Base-by-base conservation (phyloP, 164 flowering plant genomes). In the Hamamelis virginiana region DNA sequence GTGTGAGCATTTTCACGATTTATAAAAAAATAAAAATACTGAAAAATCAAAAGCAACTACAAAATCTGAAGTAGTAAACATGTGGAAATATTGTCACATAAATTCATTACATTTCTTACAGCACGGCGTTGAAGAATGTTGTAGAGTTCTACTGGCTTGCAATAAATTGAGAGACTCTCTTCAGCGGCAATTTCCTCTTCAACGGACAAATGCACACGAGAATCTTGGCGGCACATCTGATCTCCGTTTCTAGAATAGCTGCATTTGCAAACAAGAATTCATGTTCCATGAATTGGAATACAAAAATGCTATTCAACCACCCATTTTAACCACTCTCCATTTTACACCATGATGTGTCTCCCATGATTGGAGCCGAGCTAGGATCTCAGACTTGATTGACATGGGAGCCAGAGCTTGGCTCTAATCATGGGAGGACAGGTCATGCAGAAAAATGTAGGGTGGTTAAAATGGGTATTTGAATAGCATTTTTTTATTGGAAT, bases 61-160 rank as follows among this genome's bases (percentile, higher is more conserved):
- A 33, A 59, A 15, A 50, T 16, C 16, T n/a, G n/a, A n/a, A 15
- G 18, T n/a, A 50, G 53, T 15, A 14, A 50, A 50, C 19, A 50
- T 0, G 53, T 50, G 5, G 53, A 50, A 50, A 50, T 50, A 50
- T 50, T 50, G 63, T 3, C 63, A 59, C 23, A 13, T 59, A 27
- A 21, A 21, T 26, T 1, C n/a, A 59, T 62, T 81, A 92, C 99
- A 78, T 86, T 90, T 72, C 72, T 76, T n/a, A 80, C 51, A 46
- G 94, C 87, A 16, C 99, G 98, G 21, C 98, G 90, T 65, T 91
- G 94, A 67, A 95, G 88, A 79, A 92, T 95, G 83, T 95, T 95
- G 80, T 92, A 95, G 28, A 95, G 82, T 74, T 95, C 99, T 27
- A 95, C 97, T 70, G 99, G 98, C 79, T 89, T 92, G 89, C 99